Evolutionary conservation across 768 basidiomycete genomes (phyloP).

Genomic region (Erythrobasidium yunnanense): DNA sequence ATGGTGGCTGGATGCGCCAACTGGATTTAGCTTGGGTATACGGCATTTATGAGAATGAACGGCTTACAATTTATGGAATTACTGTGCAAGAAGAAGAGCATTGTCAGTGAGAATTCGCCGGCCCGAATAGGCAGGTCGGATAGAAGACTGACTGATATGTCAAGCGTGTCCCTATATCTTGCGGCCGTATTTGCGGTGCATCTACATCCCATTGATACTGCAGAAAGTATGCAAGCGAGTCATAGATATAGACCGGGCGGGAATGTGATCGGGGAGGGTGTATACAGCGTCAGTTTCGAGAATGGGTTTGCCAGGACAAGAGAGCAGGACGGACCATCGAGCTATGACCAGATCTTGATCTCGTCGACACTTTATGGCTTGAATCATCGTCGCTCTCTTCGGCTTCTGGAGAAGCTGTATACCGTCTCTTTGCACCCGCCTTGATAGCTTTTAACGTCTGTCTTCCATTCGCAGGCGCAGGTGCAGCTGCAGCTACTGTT

Average conservation of each 20-base stretch:
- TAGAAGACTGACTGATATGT: background rate
- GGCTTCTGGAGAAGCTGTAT: background rate
- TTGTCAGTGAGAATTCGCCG: no score
- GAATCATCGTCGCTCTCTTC: background rate
- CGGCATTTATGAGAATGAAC: background rate
- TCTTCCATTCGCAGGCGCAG: background rate
- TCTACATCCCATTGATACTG: conserved; percentile 22
- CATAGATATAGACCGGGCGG: background rate
- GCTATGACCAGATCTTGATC: background rate
- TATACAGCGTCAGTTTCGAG: background rate
- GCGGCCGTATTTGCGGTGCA: background rate
- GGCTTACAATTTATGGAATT: background rate
- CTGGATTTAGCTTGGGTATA: conserved; percentile 7
- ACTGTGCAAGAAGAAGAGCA: background rate
- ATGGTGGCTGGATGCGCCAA: background rate
- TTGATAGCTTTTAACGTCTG: background rate
- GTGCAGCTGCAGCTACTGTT: background rate
- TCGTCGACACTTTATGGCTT: background rate
- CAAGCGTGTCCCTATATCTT: conserved; percentile 1
- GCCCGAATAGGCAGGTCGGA: no score
- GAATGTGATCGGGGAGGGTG: background rate
- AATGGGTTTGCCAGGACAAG: background rate
- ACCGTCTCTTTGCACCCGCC: background rate
- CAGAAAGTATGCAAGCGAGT: background rate
- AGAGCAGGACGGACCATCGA: background rate